Evolutionary conservation across 108 stramenopile genomes (phyloP).

Genomic region (Nannochloropsis gaditana): DNA sequence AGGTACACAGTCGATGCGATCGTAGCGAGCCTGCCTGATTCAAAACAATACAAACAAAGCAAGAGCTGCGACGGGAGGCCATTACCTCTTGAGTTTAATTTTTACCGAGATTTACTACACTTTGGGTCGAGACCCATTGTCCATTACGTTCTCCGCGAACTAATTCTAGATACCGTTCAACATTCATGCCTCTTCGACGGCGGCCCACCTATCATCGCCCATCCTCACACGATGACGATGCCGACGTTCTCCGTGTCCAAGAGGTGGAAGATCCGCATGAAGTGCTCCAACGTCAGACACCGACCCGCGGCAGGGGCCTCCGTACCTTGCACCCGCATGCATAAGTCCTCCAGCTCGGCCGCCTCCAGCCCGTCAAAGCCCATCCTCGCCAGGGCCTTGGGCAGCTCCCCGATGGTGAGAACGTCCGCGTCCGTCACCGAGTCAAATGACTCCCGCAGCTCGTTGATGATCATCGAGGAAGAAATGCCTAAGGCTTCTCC

Average conservation of each 20-base stretch:
- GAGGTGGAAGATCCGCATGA: slow-evolving; percentile 8
- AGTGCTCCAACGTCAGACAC: not conserved
- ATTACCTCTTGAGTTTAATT: no score
- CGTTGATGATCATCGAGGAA: slow-evolving; percentile 2
- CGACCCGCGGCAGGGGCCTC: not conserved
- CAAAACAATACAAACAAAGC: no score
- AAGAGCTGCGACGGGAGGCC: no score
- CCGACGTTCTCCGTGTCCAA: not conserved
- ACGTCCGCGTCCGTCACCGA: not conserved
- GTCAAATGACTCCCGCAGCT: not conserved
- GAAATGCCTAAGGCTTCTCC: not conserved
- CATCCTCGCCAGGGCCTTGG: not conserved
- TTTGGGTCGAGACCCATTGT: no score
- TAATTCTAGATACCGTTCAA: no score
- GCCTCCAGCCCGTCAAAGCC: not conserved
- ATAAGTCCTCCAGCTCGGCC: not conserved
- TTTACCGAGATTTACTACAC: no score
- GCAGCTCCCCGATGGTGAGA: not conserved
- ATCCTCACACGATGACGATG: not conserved
- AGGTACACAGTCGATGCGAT: no score
- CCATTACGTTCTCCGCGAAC: no score
- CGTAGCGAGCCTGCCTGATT: no score
- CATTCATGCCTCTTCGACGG: no score
- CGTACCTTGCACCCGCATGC: not conserved
- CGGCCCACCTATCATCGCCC: not conserved